These are phyloP conservation scores for Arabidopsis hybrid DNA, from an alignment of 441 rosid genomes.

Conservation along the genomic window DNA sequence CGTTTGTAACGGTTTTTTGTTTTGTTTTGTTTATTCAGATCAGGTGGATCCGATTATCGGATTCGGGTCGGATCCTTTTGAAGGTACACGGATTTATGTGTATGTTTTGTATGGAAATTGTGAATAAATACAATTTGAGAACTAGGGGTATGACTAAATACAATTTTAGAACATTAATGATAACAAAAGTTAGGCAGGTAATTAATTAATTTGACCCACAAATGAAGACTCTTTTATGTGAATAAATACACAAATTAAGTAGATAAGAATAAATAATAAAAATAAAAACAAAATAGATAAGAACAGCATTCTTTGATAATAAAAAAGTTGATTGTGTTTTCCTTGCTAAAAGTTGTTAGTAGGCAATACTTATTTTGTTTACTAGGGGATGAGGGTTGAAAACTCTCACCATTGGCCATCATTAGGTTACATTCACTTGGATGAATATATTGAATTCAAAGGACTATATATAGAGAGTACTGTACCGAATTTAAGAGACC, in stretches of 20 bases:
- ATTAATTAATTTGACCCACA: slow-evolving; percentile 19
- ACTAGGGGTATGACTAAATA: background rate
- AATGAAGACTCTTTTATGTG: background rate
- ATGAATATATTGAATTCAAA: background rate
- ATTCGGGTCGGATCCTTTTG: slow-evolving; percentile 39
- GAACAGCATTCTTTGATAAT: background rate
- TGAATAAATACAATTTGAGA: background rate
- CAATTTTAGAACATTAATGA: slow-evolving; percentile 1
- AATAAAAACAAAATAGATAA: too few relatives aligned
- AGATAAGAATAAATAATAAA: too few relatives aligned
- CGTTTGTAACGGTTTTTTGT: slow-evolving; percentile 32
- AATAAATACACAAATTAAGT: slow-evolving; percentile 1
- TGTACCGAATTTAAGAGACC: background rate
- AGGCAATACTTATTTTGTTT: background rate
- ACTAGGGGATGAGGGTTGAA: background rate
- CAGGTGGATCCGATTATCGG: slow-evolving; percentile 36
- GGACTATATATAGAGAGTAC: background rate
- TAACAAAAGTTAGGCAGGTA: slow-evolving; percentile 19
- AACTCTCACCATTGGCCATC: background rate
- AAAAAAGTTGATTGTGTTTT: background rate
- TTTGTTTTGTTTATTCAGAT: slow-evolving; percentile 11
- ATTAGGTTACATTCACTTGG: background rate
- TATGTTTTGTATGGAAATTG: background rate
- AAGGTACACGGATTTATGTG: background rate
- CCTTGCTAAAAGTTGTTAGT: background rate